Conservation (phyloP, 331 rosid species). For the Pyracantha coccinea region DNA sequence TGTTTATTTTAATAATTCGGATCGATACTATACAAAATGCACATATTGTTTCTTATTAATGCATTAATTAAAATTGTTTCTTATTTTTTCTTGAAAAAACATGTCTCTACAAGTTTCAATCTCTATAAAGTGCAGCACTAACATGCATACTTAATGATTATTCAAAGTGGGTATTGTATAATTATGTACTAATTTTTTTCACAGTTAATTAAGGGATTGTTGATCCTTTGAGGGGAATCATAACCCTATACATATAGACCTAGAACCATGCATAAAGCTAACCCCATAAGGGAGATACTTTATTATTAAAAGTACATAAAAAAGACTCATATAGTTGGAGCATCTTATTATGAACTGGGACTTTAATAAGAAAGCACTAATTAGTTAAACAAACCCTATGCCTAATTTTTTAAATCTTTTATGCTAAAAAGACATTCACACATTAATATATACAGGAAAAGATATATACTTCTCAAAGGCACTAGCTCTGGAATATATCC, state of each 20-base stretch:
- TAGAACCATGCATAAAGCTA: constrained; percentile 13
- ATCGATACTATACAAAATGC: not conserved
- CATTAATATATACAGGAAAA: constrained; percentile 19
- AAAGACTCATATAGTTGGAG: constrained; percentile 11
- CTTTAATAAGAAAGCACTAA: constrained; percentile 23
- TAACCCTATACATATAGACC: not conserved
- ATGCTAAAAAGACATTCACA: constrained; percentile 26
- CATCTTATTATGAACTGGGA: constrained; percentile 27
- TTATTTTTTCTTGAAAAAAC: too few relatives aligned
- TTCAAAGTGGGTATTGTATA: not conserved
- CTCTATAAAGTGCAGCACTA: not conserved
- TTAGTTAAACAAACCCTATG: constrained; percentile 17
- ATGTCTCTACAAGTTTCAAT: too few relatives aligned
- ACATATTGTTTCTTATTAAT: not conserved
- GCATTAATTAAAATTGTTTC: not conserved
- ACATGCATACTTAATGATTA: not conserved
- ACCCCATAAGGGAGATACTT: not conserved
- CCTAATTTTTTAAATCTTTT: constrained; percentile 10
- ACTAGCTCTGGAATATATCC: constrained; percentile 37
- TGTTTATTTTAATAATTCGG: not conserved
- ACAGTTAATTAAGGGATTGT: not conserved
- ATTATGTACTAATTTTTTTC: not conserved
- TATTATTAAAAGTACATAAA: not conserved
- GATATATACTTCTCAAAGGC: constrained; percentile 21
- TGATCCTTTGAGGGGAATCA: not conserved